Percentiles rank a stretch among this genome's conserved stretches.
Evolutionary conservation across 805 yeast species (phyloP).

Genomic region (Nematodospora valgi): DNA sequence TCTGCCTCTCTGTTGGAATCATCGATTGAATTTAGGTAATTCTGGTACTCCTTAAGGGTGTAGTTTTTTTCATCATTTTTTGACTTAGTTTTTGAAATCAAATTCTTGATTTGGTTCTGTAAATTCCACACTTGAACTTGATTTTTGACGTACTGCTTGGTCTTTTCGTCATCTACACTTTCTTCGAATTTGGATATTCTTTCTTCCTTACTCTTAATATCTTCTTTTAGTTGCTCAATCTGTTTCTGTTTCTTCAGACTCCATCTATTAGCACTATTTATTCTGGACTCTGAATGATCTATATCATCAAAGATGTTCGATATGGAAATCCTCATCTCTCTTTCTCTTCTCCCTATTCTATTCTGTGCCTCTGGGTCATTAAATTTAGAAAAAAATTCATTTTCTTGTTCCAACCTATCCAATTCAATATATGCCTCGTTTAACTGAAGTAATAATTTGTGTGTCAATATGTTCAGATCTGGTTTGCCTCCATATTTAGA

Average conservation of each 20-base stretch:
- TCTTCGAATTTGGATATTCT: slow-evolving; percentile 22
- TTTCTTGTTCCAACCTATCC: slow-evolving; percentile 1
- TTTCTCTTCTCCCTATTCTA: slow-evolving; percentile 40
- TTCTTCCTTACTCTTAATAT: slow-evolving; percentile 23
- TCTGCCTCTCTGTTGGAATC: slow-evolving; percentile 39
- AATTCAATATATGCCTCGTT: slow-evolving; percentile 45
- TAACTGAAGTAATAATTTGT: slow-evolving; percentile 56
- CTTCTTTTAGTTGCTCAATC: slow-evolving; percentile 18
- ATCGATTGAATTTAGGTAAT: slow-evolving; percentile 47
- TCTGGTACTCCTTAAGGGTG: slow-evolving; percentile 54
- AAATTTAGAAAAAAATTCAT: too few relatives aligned
- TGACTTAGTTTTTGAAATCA: slow-evolving; percentile 43
- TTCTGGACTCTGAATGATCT: slow-evolving; percentile 35
- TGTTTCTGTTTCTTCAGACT: slow-evolving; percentile 29
- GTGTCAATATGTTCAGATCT: slow-evolving; percentile 24
- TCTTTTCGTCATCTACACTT: slow-evolving; percentile 15
- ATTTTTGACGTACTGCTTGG: slow-evolving; percentile 25
- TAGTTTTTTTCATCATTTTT: slow-evolving; percentile 59
- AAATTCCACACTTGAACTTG: slow-evolving; percentile 44
- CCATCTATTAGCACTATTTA: slow-evolving; percentile 31
- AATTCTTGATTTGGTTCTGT: slow-evolving; percentile 42
- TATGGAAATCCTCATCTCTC: slow-evolving; percentile 42
- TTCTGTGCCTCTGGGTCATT: slow-evolving; percentile 41
- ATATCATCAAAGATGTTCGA: slow-evolving; percentile 46
- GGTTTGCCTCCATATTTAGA: slow-evolving; percentile 27